Base-by-base conservation (phyloP, 306 rosid species). In the Castanea sativa region DNA sequence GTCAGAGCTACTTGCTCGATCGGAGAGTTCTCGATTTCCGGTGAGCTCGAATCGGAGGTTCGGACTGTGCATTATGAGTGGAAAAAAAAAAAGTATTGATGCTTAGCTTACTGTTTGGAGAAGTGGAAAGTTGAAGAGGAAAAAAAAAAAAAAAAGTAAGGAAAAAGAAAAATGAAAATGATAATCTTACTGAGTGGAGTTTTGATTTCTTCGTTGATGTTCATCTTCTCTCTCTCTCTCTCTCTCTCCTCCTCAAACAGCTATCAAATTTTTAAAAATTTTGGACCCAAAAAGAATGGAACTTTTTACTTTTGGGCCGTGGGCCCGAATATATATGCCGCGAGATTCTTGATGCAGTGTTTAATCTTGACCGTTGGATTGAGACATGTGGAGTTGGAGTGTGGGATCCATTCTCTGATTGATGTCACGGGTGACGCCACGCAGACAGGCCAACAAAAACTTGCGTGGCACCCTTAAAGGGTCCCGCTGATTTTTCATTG, bases 1-100 rank as follows among this genome's bases (percentile, higher is more conserved):
- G 97, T 94, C 16, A 94, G 83, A 0, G 99, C 97, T 27, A 94
- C 99, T 64, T 94, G 95, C 45, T 89, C 57, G n/a, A 94, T 85
- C 0, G 97, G 90, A 8, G 97, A 94, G 76, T 92, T 91, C 80
- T 92, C 91, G 30, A 78, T 73, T 35, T 32, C 79, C 82, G 73
- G 49, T 21, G 76, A 15, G 71, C 21, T 8, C 7, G 87, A 83
- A 59, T 38, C 59, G 12, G 84, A 53, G 15, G 29, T 84, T 30
- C 60, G 58, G 55, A 90, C 94, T 86, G 88, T 41, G 23, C 16
- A 75, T 38, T 38, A 38, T 1, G 49, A 49, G 38, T 20, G 21
- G 19, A 57, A 84, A 33, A 25, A 67, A 84, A 33, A 9, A 15
- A 7, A 33, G 51, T 35, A 11, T 49, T 13, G 13, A 4, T 12